A percentile compares a stretch with the other conserved stretches of the same genome.
These are phyloP conservation scores for Xylaria sp. DNA, from an alignment of 2,329 filamentous ascomycete genomes.

Conservation along the genomic window DNA sequence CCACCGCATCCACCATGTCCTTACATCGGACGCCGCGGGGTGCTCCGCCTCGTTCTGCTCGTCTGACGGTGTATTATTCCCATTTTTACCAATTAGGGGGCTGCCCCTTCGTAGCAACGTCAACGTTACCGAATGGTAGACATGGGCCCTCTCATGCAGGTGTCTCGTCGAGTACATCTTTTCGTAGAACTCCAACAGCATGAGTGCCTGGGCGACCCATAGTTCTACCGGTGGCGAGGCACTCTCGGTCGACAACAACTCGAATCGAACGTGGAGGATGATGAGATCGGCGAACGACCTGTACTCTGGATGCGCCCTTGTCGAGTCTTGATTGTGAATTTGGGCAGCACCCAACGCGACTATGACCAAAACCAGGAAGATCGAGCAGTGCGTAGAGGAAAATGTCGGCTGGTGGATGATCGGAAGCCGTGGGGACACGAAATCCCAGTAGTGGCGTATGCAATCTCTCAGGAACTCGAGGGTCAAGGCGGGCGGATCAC, in stretches of 20 bases:
- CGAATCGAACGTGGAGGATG: slow-evolving; percentile 74
- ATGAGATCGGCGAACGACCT: slow-evolving; percentile 60
- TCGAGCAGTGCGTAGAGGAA: slow-evolving; percentile 74
- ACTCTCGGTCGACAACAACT: slow-evolving; percentile 80
- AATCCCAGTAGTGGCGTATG: slow-evolving; percentile 83
- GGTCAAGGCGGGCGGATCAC: slow-evolving; percentile 59
- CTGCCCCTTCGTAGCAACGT: slow-evolving; percentile 85
- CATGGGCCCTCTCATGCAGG: slow-evolving; percentile 85
- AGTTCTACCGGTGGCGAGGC: slow-evolving; percentile 82
- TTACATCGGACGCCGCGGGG: slow-evolving; percentile 42
- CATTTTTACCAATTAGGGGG: slow-evolving; percentile 78
- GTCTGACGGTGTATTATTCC: slow-evolving; percentile 77
- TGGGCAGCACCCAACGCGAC: slow-evolving; percentile 84
- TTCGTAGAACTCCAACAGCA: slow-evolving; percentile 86
- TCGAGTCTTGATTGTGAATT: slow-evolving; percentile 66
- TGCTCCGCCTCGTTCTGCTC: slow-evolving; percentile 64
- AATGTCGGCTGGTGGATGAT: slow-evolving; percentile 90
- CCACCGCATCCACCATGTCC: slow-evolving; percentile 80
- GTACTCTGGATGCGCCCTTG: slow-evolving; percentile 49
- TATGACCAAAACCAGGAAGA: slow-evolving; percentile 77
- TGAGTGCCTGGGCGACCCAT: slow-evolving; percentile 84
- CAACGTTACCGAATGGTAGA: slow-evolving; percentile 84
- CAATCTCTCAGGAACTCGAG: slow-evolving; percentile 84
- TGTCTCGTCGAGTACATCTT: slow-evolving; percentile 86
- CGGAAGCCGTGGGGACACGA: slow-evolving; percentile 82